Conservation (phyloP, 768 basidiomycete species). For the Phaeotremella skinneri region DNA sequence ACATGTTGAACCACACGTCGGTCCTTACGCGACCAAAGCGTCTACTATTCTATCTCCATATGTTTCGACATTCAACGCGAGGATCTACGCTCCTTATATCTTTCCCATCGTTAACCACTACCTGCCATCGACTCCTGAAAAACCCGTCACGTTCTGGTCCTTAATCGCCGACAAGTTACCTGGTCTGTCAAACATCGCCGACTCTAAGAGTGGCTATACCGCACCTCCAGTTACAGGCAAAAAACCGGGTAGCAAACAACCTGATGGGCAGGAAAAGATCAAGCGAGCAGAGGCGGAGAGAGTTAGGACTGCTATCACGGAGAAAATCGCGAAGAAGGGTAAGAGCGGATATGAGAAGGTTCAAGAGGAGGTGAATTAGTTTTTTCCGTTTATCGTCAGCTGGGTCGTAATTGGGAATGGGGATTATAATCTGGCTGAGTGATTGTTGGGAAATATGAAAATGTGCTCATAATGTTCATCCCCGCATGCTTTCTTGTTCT, state of each 20-base stretch:
- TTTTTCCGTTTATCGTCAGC: background rate
- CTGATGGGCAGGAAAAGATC: conserved; percentile 5
- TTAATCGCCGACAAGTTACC: conserved; percentile 43
- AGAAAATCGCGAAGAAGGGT: conserved; percentile 25
- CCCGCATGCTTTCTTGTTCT: background rate
- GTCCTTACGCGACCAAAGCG: conserved; percentile 30
- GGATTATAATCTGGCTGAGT: background rate
- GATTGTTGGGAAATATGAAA: background rate
- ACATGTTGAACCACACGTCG: conserved; percentile 42
- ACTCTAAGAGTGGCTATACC: conserved; percentile 4
- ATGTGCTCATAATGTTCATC: background rate
- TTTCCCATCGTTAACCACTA: conserved; percentile 25
- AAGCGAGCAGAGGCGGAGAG: conserved; percentile 22
- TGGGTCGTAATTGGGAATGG: background rate
- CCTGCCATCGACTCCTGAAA: conserved; percentile 23
- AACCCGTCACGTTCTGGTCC: conserved; percentile 32
- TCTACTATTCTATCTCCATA: conserved; percentile 24
- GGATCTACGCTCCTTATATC: conserved; percentile 40
- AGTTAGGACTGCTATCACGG: conserved; percentile 23
- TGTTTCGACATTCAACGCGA: conserved; percentile 21
- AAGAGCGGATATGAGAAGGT: conserved; percentile 26
- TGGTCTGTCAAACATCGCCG: conserved; percentile 17
- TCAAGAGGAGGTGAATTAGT: conserved; percentile 29
- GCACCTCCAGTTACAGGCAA: conserved; percentile 4
- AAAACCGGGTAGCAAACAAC: conserved; percentile 10